These are phyloP conservation scores for Fraxinus excelsior DNA, from an alignment of 257 asterid species.

Conservation along the genomic window DNA sequence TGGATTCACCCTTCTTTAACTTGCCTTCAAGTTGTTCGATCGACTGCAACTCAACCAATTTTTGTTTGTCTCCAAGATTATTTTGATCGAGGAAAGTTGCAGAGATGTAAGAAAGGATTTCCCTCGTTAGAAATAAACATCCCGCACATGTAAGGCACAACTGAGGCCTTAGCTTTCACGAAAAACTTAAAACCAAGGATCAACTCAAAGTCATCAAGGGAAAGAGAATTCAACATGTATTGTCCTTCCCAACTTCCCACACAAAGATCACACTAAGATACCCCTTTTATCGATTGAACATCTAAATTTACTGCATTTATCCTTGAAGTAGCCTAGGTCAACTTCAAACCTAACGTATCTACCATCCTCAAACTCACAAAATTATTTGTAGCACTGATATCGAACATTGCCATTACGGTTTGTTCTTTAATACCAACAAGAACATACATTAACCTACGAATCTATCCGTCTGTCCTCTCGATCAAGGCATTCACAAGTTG, in stretches of 20 bases:
- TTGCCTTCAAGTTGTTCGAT: background rate
- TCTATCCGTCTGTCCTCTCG: background rate
- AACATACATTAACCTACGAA: background rate
- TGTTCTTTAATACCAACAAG: background rate
- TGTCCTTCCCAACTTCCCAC: background rate
- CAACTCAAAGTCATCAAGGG: conserved; percentile 13
- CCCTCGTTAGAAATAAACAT: background rate
- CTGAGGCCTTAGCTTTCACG: background rate
- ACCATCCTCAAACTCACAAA: background rate
- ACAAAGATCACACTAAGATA: background rate
- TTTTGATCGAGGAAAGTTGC: background rate
- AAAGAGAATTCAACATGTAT: background rate
- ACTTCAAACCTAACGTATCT: background rate
- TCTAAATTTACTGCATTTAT: conserved; percentile 3
- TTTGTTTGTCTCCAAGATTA: background rate
- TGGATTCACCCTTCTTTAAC: too few relatives aligned
- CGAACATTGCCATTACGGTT: too few relatives aligned
- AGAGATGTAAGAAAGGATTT: background rate
- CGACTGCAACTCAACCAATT: background rate
- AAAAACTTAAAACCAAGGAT: conserved; percentile 2
- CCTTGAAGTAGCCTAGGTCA: background rate
- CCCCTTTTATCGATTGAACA: background rate
- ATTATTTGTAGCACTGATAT: background rate
- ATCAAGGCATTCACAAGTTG: background rate
- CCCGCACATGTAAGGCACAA: background rate